Percentiles rank a stretch among this genome's conserved stretches.
Conservation (phyloP, 441 rosid species). For the Kokia cookei region DNA sequence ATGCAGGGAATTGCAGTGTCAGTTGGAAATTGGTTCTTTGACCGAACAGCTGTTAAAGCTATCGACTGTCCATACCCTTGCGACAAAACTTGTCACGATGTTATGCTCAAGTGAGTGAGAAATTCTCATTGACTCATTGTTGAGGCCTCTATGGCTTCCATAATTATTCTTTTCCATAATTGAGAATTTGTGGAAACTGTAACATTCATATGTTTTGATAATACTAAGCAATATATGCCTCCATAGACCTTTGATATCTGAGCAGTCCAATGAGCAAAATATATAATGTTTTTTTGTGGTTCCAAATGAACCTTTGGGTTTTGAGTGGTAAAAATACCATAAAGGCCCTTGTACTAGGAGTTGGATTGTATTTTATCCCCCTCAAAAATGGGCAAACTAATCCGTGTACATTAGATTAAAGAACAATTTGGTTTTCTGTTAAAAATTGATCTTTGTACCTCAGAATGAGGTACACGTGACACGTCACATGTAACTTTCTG, state of each 20-base stretch:
- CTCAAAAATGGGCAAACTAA: no score
- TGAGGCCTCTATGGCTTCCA: slow-evolving; percentile 9
- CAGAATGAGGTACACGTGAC: no score
- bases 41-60: slow-evolving; percentile 29
- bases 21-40: slow-evolving; percentile 66
- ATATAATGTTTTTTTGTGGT: not conserved
- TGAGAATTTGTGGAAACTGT: slow-evolving; percentile 15
- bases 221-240: not conserved
- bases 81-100: slow-evolving; percentile 49
- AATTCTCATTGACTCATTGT: slow-evolving; percentile 17
- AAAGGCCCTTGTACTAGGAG: no score
- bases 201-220: slow-evolving; percentile 15
- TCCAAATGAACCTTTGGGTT: slow-evolving; percentile 2
- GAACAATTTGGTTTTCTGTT: no score
- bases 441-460: no score
- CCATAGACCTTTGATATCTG: not conserved
- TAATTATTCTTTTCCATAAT: slow-evolving; percentile 5
- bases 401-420: no score
- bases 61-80: slow-evolving; percentile 59
- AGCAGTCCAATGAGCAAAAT: not conserved
- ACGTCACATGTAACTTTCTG: no score
- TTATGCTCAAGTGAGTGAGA: slow-evolving; percentile 36
- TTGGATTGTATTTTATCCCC: no score
- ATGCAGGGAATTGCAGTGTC: slow-evolving; percentile 47
- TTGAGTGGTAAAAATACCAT: not conserved